Evolutionary conservation across 2,329 filamentous ascomycete genomes (phyloP), one percentile per base, ranked within the genome.

Genomic region (Fusarium nematophilum): DNA sequence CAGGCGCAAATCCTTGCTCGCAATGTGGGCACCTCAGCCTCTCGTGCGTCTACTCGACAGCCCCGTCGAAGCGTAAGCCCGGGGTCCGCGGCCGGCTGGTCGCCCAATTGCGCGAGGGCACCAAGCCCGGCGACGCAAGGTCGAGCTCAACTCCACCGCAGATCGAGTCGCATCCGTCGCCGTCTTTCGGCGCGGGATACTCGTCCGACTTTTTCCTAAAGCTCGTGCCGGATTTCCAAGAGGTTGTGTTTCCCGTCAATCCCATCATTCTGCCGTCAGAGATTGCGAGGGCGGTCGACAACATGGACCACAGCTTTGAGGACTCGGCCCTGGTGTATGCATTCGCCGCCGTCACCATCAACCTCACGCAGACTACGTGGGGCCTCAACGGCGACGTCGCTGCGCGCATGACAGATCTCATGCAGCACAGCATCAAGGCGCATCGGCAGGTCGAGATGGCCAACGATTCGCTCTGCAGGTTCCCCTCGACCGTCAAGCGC

Each of bases 401-500:
- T 1, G 47, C 64, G 1, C 72, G 71, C 14, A 72, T 76, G 59
- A 70, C 64, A 1, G 70, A 73, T 11, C 64, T 69, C 0, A 49
- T 67, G 26, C 57, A 62, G 6, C 57, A 59, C 2, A 60, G 66
- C 38, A 75, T 69, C 37, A 62, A 57, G 6, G 66, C 69, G 1
- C 71, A 74, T 33, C 67, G 62, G 6, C 62, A 66, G 11, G 65
- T 40, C 64, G 79, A 48, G 7, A 7, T 63, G 9, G 46, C 30
- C 1, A 33, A 71, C 44, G 65, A 71, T 3, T 70, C 76, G 6
- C 68, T 73, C 1, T 73, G 74, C 13, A 73, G 75, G 2, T 69
- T 77, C 1, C 74, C 73, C 0, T 73, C 78, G 2, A 78, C 76
- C 0, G 73, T 81, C 13, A 76, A 79, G 37, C 74, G 78, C 14